Evolutionary conservation across 2,329 filamentous ascomycete species (phyloP).

Genomic region (Diaporthe capsici): DNA sequence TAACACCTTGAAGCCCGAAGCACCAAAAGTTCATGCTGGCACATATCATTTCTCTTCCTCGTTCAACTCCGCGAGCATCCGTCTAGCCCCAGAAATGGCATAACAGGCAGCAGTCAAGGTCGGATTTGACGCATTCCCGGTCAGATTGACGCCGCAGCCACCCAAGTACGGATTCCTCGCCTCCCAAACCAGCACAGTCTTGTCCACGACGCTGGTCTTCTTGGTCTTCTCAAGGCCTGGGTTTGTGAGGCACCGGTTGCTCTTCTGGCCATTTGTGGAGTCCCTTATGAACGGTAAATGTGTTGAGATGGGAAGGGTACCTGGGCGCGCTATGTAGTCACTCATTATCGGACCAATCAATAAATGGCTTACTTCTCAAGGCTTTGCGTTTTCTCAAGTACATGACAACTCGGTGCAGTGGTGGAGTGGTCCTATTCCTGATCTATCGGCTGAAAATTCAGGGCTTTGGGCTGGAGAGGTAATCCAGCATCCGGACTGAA

Average conservation of each 20-base stretch:
- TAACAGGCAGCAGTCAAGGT: conserved; percentile 47
- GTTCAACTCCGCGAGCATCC: background rate
- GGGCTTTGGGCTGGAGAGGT: too few relatives aligned
- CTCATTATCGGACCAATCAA: background rate
- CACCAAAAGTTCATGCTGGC: background rate
- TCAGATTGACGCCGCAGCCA: conserved; percentile 46
- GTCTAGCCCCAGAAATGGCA: conserved; percentile 44
- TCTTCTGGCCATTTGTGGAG: background rate
- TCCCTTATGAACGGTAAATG: background rate
- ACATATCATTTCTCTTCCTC: background rate
- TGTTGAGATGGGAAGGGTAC: background rate
- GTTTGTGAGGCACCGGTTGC: background rate
- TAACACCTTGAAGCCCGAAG: background rate
- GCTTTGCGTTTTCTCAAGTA: too few relatives aligned
- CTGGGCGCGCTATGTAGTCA: background rate
- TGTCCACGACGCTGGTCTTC: conserved; percentile 43
- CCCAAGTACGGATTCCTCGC: conserved; percentile 45
- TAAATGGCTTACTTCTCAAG: too few relatives aligned
- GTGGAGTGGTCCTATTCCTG: too few relatives aligned
- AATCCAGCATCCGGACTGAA: too few relatives aligned
- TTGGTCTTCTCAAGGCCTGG: conserved; percentile 4
- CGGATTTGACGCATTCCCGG: conserved; percentile 45
- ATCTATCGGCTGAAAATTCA: too few relatives aligned
- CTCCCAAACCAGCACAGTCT: conserved; percentile 45
- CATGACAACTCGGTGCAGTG: background rate